Conservation (phyloP, 768 basidiomycete species). For the Mycena kentingensis region DNA sequence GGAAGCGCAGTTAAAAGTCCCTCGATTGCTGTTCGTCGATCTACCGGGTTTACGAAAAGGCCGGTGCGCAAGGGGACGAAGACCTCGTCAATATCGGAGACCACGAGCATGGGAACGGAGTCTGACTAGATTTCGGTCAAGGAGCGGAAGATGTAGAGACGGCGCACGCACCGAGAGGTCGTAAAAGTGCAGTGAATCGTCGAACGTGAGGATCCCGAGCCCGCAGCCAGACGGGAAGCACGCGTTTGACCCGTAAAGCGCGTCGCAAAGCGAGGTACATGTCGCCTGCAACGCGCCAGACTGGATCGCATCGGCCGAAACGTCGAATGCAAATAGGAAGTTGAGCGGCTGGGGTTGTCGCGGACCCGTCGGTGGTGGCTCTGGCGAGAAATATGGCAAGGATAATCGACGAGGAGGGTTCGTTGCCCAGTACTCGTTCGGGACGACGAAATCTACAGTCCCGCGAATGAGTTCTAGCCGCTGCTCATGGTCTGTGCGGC, state of each 20-base stretch:
- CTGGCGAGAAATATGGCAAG: slow-evolving; percentile 54
- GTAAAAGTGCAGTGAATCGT: slow-evolving; percentile 81
- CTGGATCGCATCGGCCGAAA: slow-evolving; percentile 65
- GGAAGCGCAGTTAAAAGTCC: slow-evolving; percentile 67
- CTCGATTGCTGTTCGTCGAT: slow-evolving; percentile 67
- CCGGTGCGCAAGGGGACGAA: slow-evolving; percentile 77
- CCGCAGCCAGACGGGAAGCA: slow-evolving; percentile 56
- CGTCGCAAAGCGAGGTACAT: slow-evolving; percentile 60
- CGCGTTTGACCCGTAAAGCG: slow-evolving; percentile 63
- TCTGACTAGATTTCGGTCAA: slow-evolving; percentile 38
- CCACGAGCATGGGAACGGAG: slow-evolving; percentile 70
- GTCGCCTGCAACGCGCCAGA: slow-evolving; percentile 71
- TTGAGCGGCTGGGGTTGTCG: slow-evolving; percentile 67
- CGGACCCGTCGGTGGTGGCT: slow-evolving; percentile 46
- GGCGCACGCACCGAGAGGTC: slow-evolving; percentile 72
- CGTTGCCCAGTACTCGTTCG: slow-evolving; percentile 83
- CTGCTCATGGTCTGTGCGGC: slow-evolving; percentile 77
- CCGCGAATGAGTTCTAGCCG: slow-evolving; percentile 89
- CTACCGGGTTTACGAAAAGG: slow-evolving; percentile 73
- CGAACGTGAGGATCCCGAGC: slow-evolving; percentile 85
- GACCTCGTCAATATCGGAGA: slow-evolving; percentile 90
- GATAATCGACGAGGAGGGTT: slow-evolving; percentile 58
- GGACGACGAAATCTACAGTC: slow-evolving; percentile 87
- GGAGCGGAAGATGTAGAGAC: slow-evolving; percentile 17
- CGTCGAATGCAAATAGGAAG: slow-evolving; percentile 87